These are phyloP conservation scores for Ustilago sp. DNA, from an alignment of 1,284 basidiomycete genomes.

Conservation along the genomic window DNA sequence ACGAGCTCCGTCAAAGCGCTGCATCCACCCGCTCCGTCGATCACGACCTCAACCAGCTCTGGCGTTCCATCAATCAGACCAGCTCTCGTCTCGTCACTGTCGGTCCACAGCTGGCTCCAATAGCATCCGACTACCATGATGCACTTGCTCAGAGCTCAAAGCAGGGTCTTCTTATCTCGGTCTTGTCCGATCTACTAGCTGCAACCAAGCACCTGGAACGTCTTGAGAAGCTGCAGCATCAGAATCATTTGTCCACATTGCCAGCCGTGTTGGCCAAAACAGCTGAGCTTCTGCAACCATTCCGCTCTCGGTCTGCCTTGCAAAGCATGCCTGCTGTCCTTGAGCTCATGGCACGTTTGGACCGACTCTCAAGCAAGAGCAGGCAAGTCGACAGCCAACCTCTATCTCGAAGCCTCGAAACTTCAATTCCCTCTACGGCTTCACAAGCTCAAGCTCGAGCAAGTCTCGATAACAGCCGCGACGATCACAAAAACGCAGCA, in stretches of 20 bases:
- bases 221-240: conserved; percentile 34
- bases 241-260: conserved; percentile 10
- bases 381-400: background rate
- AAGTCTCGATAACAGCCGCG: background rate
- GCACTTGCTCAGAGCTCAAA: conserved; percentile 42
- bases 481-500: background rate
- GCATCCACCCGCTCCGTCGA: conserved; percentile 31
- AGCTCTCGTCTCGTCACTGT: conserved; percentile 38
- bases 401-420: background rate
- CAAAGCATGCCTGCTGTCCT: conserved; percentile 27
- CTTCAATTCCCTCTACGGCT: background rate
- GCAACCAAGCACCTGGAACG: conserved; percentile 27
- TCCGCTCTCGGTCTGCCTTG: conserved; percentile 13
- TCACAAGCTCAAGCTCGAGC: background rate
- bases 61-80: conserved; percentile 38
- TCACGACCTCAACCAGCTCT: conserved; percentile 38
- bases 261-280: conserved; percentile 15
- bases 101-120: conserved; percentile 26
- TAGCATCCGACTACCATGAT: conserved; percentile 29
- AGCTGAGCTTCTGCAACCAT: conserved; percentile 17
- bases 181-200: conserved; percentile 34
- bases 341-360: conserved; percentile 40
- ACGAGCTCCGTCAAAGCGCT: conserved; percentile 32
- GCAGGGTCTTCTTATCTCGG: conserved; percentile 35
- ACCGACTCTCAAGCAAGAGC: conserved; percentile 18